Evolutionary conservation across 306 rosid genomes (phyloP), one percentile per base, ranked within the genome.

Genomic region (Hippophae rhamnoides): DNA sequence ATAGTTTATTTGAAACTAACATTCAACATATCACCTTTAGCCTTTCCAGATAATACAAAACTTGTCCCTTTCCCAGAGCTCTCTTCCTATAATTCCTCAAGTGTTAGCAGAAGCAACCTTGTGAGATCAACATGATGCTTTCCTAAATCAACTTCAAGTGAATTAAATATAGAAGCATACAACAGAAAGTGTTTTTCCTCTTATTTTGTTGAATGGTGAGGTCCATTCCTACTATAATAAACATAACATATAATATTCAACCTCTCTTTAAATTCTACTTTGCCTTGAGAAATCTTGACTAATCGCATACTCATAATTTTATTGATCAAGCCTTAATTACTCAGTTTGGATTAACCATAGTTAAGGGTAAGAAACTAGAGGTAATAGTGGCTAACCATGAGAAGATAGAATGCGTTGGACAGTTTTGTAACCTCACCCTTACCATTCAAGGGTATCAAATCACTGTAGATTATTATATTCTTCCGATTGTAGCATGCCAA

Each of bases 71-170:
- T 78, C 69, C 93, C 89, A 2, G 92, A 64, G 75, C 73, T 92
- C 70, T 84, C 96, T 76, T 85, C 86, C 62, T 78, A 87, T 54
- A 92, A 83, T 60, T 92, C 95, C 79, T 87, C 96, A 70, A 92
- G 69, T 9, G 96, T 80, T 65, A 87, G 74, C 43, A 96, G 98
- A 68, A 92, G 96, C 69, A 92, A 62, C 78, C 89, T 78, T 3
- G 95, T 85, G 71, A 92, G 84, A 66, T 92, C 96, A 44, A 87
- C 53, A 65, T 84, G 78, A 65, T 92, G 96, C 80, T 87, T 87
- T 64, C 98, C 98, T 75, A 87, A 73, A 85, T 92, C 95, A 40
- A 78, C 68, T 60, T 80, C 87, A 0, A 87, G 76, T 2, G 74
- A 72, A 64, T 83, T 78, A 41, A 58, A 56, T 47, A 80, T 27